Base-by-base conservation (phyloP, 2,329 filamentous ascomycete genomes). In the Mycosphaerella sp. region DNA sequence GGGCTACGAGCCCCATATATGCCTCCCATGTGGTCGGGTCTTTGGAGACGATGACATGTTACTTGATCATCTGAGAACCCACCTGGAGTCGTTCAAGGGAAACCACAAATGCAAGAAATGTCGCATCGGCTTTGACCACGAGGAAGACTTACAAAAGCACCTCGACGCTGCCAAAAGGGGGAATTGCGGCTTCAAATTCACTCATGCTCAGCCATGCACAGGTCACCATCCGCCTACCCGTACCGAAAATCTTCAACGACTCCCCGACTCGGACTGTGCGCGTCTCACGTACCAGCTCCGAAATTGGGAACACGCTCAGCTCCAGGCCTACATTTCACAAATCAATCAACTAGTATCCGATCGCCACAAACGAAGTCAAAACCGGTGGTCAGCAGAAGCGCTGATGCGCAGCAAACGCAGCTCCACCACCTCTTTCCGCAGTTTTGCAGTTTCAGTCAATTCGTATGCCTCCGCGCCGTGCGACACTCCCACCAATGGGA, bases 291-390 rank as follows among this genome's bases (percentile, higher is more conserved):
- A 51, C 4, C 58, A 57, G 25, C 59, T 63, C 3, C 51, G 57
- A 13, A 54, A 64, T 34, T 64, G 62, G 62, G 62, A 64, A 43
- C 58, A 62, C 41, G 50, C 56, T 10, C 62, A 64, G 42, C 58
- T 64, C 0, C 57, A 57, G 21, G 56, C 56, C 4, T 64, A 64
- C 42, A 61, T 64, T 30, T 44, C 50, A 9, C 50, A 61, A 16
- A 54, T 64, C 52, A 57, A 59, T 32, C 52, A 57, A 12, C 54
- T 64, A 12, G 51, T 59, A 10, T 46, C 51, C 12, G 50, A 49
- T 13, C 54, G 58, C 14, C 50, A 58, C 30, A 41, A 41, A 21
- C 44, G 50, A 14, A 50, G 48, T n/a, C 49, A 59, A 35, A 50
- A 48, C 21, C 55, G 54, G 41, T 63, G 59, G 54, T 62, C 62